These are phyloP conservation scores for Tylopilus rubrobrunneus DNA, from an alignment of 768 basidiomycete genomes.

Conservation along the genomic window DNA sequence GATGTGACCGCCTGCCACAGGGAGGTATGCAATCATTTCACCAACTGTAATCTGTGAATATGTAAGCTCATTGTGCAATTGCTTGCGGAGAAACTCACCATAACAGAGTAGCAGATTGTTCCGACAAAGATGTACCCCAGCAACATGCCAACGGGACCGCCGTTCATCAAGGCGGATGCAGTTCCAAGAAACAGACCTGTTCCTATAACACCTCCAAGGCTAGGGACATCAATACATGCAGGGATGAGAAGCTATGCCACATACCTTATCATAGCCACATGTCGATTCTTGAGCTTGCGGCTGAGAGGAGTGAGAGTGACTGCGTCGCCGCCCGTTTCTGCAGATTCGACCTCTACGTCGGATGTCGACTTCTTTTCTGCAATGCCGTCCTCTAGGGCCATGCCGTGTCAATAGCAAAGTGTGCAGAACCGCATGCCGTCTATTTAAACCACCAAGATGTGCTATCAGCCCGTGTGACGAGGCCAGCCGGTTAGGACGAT, in stretches of 20 bases:
- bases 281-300: conserved; percentile 26
- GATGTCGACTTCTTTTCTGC: neutral
- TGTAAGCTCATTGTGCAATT: neutral
- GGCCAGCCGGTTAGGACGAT: neutral
- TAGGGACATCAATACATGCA: neutral
- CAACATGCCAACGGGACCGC: conserved; percentile 42
- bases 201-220: conserved; percentile 36
- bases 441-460: neutral
- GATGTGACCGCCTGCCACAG: too few species aligned
- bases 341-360: neutral
- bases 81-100: conserved; percentile 20
- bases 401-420: neutral
- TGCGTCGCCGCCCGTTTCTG: neutral
- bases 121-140: conserved; percentile 36
- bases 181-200: conserved; percentile 31
- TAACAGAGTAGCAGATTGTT: conserved; percentile 30
- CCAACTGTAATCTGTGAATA: conserved; percentile 21
- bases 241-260: neutral
- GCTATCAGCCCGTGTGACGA: too few species aligned
- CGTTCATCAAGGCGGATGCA: conserved; percentile 28
- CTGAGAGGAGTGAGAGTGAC: neutral
- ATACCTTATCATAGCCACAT: conserved; percentile 28
- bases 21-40: too few species aligned
- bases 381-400: neutral
- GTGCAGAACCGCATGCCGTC: neutral